A percentile compares a stretch with the other conserved stretches of the same genome.
These are phyloP conservation scores for Dactylellina parvicollis DNA, from an alignment of 2,329 filamentous ascomycete species.

Conservation along the genomic window DNA sequence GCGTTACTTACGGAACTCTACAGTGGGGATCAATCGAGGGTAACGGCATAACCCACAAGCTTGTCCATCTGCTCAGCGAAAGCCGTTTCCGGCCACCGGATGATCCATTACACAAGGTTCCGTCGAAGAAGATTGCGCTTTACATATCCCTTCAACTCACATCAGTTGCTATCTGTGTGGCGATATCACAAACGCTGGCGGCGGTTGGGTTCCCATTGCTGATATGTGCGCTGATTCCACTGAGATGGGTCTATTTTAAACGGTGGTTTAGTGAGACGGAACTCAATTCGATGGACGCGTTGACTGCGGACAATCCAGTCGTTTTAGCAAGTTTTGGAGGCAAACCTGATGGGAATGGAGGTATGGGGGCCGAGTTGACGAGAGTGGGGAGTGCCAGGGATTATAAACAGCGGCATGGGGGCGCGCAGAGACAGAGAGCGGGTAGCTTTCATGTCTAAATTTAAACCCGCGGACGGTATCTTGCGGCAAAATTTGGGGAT, in stretches of 20 bases:
- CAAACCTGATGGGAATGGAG: constrained; percentile 40
- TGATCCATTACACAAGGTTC: constrained; percentile 71
- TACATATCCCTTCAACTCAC: constrained; percentile 67
- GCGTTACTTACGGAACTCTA: constrained; percentile 56
- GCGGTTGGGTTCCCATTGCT: constrained; percentile 70
- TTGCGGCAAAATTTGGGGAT: too few relatives aligned
- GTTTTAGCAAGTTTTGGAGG: constrained; percentile 49
- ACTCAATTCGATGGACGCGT: constrained; percentile 45
- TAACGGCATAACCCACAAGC: constrained; percentile 80
- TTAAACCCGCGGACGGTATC: too few relatives aligned
- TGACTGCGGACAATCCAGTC: constrained; percentile 49
- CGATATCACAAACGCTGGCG: constrained; percentile 70
- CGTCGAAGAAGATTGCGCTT: constrained; percentile 66
- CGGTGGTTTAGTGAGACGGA: constrained; percentile 62
- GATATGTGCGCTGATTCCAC: constrained; percentile 68
- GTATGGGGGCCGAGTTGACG: constrained; percentile 19
- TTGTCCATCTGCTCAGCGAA: constrained; percentile 76
- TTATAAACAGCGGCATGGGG: constrained; percentile 46
- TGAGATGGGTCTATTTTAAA: constrained; percentile 66
- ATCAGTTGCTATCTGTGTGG: constrained; percentile 67
- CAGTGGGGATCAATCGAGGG: constrained; percentile 82
- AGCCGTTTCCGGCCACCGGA: constrained; percentile 68
- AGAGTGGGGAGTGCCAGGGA: constrained; percentile 42
- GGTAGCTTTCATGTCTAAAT: constrained; percentile 51
- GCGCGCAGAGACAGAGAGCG: constrained; percentile 44